phyloP scores from a whole-genome alignment of 305 asterid genomes.

The Andrographis paniculata region DNA sequence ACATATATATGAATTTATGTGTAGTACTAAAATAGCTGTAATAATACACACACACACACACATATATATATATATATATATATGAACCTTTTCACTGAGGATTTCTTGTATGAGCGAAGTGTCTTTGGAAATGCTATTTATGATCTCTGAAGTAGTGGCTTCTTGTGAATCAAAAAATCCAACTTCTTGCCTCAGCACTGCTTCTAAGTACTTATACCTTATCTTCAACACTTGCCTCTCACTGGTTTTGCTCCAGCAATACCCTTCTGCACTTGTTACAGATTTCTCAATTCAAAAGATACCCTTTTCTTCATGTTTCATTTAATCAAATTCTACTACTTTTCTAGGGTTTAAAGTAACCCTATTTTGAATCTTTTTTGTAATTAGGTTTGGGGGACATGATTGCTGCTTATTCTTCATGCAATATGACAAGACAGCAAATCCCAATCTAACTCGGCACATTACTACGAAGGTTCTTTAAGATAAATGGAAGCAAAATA shows the following conservation, averaged over 20 bases:
- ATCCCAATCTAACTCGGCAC: no score
- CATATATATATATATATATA: no score
- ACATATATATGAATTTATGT: no score
- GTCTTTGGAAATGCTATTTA: slow-evolving; percentile 79
- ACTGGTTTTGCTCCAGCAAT: slow-evolving; percentile 92
- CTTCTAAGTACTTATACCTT: slow-evolving; percentile 77
- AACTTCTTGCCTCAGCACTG: slow-evolving; percentile 80
- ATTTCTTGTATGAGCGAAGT: slow-evolving; percentile 81
- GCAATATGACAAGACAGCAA: not conserved
- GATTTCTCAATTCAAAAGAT: not conserved
- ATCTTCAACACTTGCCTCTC: slow-evolving; percentile 66
- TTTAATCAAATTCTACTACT: no score
- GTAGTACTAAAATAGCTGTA: slow-evolving; percentile 21
- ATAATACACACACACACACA: not conserved
- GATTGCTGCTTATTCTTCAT: no score
- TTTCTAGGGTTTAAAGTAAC: no score
- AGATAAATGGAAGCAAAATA: no score
- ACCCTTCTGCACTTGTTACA: slow-evolving; percentile 53
- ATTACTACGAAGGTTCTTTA: no score
- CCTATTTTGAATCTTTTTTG: no score
- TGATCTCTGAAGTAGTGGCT: slow-evolving; percentile 80
- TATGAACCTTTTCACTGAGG: slow-evolving; percentile 77
- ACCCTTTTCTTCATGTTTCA: not conserved
- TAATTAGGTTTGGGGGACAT: not conserved
- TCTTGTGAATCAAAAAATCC: slow-evolving; percentile 92